Percentiles rank a stretch among this genome's conserved stretches.
Evolutionary conservation across 2,329 filamentous ascomycete genomes (phyloP).

Genomic region (Fusarium sp.): DNA sequence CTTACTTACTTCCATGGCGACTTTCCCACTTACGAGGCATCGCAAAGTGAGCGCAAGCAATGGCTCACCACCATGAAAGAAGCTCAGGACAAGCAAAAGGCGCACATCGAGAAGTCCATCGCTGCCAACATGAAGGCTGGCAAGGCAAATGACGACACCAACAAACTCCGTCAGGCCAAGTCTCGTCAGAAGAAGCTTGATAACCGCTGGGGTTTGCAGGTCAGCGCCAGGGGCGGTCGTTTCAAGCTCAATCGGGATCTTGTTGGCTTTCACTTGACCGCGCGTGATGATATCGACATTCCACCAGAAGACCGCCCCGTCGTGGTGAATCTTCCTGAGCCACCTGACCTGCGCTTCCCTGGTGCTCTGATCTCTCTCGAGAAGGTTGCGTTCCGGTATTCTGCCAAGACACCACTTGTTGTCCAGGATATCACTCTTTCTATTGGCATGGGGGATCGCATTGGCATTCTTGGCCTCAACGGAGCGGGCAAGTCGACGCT

Average conservation of each 20-base stretch:
- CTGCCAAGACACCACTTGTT: conserved; percentile 49
- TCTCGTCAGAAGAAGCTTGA: conserved; percentile 86
- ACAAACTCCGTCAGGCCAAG: conserved; percentile 86
- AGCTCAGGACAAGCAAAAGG: conserved; percentile 81
- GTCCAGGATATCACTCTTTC: conserved; percentile 73
- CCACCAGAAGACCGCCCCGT: conserved; percentile 69
- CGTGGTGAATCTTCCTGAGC: conserved; percentile 66
- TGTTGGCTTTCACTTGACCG: conserved; percentile 66
- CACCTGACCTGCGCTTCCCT: conserved; percentile 77
- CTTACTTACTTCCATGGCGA: conserved; percentile 81
- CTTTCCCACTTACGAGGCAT: conserved; percentile 74
- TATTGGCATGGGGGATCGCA: conserved; percentile 76
- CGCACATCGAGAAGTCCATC: conserved; percentile 83
- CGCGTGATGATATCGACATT: conserved; percentile 75
- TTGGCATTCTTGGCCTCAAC: conserved; percentile 82
- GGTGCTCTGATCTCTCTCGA: conserved; percentile 79
- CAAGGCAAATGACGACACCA: conserved; percentile 81
- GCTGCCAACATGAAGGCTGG: conserved; percentile 78
- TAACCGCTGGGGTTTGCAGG: conserved; percentile 80
- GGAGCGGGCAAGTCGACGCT: conserved; percentile 85
- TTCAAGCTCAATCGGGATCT: conserved; percentile 86
- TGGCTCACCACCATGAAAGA: conserved; percentile 81
- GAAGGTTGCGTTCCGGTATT: conserved; percentile 72
- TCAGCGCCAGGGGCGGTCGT: conserved; percentile 73
- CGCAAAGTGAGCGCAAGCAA: conserved; percentile 72